phyloP scores from a whole-genome alignment of 2,329 filamentous ascomycete species.

The Nothomitra cinnamomea region DNA sequence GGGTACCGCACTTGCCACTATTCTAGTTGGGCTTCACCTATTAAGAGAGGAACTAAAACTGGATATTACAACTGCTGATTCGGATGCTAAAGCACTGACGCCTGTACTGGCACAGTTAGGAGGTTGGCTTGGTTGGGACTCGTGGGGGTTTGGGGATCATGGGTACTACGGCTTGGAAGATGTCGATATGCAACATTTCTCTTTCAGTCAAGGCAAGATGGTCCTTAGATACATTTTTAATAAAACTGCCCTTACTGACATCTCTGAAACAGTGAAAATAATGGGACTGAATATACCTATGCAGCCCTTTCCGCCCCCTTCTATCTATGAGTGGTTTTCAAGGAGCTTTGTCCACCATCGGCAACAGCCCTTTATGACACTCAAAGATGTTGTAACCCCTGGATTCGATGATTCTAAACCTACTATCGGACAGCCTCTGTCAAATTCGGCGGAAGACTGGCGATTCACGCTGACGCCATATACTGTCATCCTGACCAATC shows the following conservation, averaged over 20 bases:
- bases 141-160: slow-evolving; percentile 36
- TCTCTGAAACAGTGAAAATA: slow-evolving; percentile 18
- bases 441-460: not conserved
- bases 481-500: slow-evolving; percentile 50
- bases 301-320: slow-evolving; percentile 39
- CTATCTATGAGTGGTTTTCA: slow-evolving; percentile 39
- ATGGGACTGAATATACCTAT: slow-evolving; percentile 25
- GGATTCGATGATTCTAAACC: slow-evolving; percentile 22
- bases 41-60: slow-evolving; percentile 83
- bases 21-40: slow-evolving; percentile 63
- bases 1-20: slow-evolving; percentile 46
- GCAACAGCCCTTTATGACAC: slow-evolving; percentile 28
- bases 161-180: slow-evolving; percentile 45
- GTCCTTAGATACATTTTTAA: not conserved
- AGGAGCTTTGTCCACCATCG: slow-evolving; percentile 16
- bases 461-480: slow-evolving; percentile 35
- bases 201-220: slow-evolving; percentile 34
- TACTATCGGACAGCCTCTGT: slow-evolving; percentile 17
- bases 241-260: not conserved
- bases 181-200: slow-evolving; percentile 33
- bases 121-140: slow-evolving; percentile 60
- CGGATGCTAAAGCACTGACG: slow-evolving; percentile 36
- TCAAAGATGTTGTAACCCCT: slow-evolving; percentile 27
- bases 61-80: slow-evolving; percentile 38
- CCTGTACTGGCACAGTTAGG: slow-evolving; percentile 66